Percentiles rank a stretch among this genome's conserved stretches.
phyloP scores from a whole-genome alignment of 2,329 filamentous ascomycete genomes.

The Beauveria sp. region DNA sequence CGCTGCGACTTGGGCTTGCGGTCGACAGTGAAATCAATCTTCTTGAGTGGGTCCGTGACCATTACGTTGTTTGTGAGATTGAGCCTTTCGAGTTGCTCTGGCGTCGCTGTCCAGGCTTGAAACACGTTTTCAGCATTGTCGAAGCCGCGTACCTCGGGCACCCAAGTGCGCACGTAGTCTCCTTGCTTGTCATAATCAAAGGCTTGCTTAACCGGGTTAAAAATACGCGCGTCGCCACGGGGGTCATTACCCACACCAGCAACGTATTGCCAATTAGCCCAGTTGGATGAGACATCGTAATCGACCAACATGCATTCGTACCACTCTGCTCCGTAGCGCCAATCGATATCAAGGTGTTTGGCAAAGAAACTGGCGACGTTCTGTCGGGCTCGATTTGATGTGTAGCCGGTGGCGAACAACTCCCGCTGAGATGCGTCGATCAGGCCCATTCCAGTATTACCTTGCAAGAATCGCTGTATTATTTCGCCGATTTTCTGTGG shows the following conservation, averaged over 20 bases:
- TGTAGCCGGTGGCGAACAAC: constrained; percentile 68
- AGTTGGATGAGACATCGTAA: constrained; percentile 70
- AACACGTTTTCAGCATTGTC: constrained; percentile 52
- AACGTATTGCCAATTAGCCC: constrained; percentile 79
- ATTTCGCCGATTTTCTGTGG: constrained; percentile 38
- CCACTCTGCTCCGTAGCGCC: constrained; percentile 76
- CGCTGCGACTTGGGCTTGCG: constrained; percentile 31
- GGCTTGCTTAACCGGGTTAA: constrained; percentile 76
- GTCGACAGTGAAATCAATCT: constrained; percentile 56
- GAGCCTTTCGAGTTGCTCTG: constrained; percentile 47
- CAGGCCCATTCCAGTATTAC: constrained; percentile 65
- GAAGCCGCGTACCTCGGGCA: constrained; percentile 56
- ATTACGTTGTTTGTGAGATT: constrained; percentile 53
- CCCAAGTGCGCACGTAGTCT: constrained; percentile 64
- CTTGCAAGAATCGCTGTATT: constrained; percentile 53
- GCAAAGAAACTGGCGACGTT: constrained; percentile 69
- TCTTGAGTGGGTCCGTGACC: constrained; percentile 59
- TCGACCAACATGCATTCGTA: constrained; percentile 70
- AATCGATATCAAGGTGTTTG: constrained; percentile 68
- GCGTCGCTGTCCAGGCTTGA: constrained; percentile 59
- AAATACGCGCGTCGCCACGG: constrained; percentile 60
- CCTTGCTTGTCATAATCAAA: constrained; percentile 68
- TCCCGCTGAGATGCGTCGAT: constrained; percentile 74
- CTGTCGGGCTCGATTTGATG: constrained; percentile 66
- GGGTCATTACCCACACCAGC: constrained; percentile 76